Base-by-base conservation (phyloP, 202 grass and related monocot genomes). In the Brachypodium distachyon region DNA sequence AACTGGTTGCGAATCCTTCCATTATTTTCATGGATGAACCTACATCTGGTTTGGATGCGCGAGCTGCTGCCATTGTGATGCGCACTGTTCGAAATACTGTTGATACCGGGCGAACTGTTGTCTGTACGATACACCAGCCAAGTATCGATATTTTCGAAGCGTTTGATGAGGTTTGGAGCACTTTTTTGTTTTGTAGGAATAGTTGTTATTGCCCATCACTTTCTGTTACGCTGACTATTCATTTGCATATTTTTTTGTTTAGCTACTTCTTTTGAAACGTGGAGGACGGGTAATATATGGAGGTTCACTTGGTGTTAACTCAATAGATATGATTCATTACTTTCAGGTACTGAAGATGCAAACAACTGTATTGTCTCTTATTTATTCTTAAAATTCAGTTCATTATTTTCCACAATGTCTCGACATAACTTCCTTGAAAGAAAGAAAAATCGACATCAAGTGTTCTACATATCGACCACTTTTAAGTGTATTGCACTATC, bases 81-180 rank as follows among this genome's bases (percentile, higher is more conserved):
- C 89, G 92, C 37, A 84, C 92, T 77, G 83, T 95, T 60, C 81
- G 92, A 43, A 95, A 95, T 52, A 90, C 91, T 38, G 91, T 94
- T 77, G 91, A 93, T 71, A 93, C 91, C 21, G 87, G 91, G 21
- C 86, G 87, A 79, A 94, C 87, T 55, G 91, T 93, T 12, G 87
- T 94, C 41, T 94, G 91, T 72, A 94, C 91, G 12, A 94, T 94
- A 86, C 91, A 94, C 50, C 91, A 94, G 67, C 88, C 91, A 3
- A 94, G 88, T 34, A 94, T 94, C 78, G 85, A 94, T 81, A 88
- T 94, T 59, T 96, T 96, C 81, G 92, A 96, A 91, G 86, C 89
- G 68, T 96, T 96, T 85, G 92, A 94, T 91, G 91, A 94, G 88
- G 91, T 91, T n/a, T 51, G 33, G 42, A 14, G 43, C n/a, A 11